Conservation (phyloP, 352 stramenopile genomes). For the Pythium aphanidermatum region DNA sequence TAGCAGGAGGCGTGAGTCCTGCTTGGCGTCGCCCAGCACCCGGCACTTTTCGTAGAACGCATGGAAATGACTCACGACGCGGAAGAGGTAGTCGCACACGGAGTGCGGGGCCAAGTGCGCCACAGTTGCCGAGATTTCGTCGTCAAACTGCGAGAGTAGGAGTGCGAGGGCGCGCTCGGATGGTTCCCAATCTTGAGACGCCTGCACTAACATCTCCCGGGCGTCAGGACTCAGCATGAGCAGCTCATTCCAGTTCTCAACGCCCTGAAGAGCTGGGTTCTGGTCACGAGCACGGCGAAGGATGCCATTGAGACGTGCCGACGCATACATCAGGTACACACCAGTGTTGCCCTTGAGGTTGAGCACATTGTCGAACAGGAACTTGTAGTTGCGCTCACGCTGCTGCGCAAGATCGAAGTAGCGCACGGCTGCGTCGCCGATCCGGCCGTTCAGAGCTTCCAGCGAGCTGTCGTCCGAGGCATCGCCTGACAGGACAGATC, state of each 20-base stretch:
- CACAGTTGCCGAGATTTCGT: slow-evolving; percentile 52
- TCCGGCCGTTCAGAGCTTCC: slow-evolving; percentile 33
- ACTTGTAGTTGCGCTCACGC: slow-evolving; percentile 83
- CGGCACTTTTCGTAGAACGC: slow-evolving; percentile 78
- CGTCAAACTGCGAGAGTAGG: slow-evolving; percentile 71
- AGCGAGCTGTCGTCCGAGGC: slow-evolving; percentile 1
- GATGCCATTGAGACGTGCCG: slow-evolving; percentile 65
- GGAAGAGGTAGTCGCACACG: slow-evolving; percentile 81
- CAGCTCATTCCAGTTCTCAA: slow-evolving; percentile 25
- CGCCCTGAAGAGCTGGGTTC: slow-evolving; percentile 11
- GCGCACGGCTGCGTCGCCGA: slow-evolving; percentile 70
- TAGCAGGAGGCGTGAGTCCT: slow-evolving; percentile 63
- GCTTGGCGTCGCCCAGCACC: slow-evolving; percentile 52
- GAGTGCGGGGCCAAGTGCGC: slow-evolving; percentile 65
- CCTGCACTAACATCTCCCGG: slow-evolving; percentile 31
- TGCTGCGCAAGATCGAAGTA: slow-evolving; percentile 85
- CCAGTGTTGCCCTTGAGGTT: slow-evolving; percentile 81
- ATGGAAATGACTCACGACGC: slow-evolving; percentile 72
- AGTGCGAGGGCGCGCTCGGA: slow-evolving; percentile 65
- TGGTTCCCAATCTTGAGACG: slow-evolving; percentile 52
- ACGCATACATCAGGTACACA: slow-evolving; percentile 82
- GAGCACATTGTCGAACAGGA: slow-evolving; percentile 75
- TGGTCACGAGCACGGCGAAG: slow-evolving; percentile 43
- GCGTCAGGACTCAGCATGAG: slow-evolving; percentile 21
- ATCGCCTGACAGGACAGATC: slow-evolving; percentile 32